Evolutionary conservation across 2,329 filamentous ascomycete species (phyloP).

Genomic region (Lachnellula arida): DNA sequence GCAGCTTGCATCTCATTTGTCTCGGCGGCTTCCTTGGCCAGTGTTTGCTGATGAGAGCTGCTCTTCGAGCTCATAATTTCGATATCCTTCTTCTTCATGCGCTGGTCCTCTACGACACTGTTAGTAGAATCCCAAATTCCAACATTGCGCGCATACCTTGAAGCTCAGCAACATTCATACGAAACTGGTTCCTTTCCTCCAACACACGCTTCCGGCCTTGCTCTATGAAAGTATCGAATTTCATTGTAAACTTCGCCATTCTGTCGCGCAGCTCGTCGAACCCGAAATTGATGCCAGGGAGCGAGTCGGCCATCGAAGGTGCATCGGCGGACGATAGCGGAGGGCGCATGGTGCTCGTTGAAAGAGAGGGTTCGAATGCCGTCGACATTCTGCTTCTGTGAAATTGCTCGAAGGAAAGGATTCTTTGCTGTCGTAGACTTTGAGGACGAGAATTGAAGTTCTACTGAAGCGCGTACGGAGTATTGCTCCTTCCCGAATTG

Average conservation of each 20-base stretch:
- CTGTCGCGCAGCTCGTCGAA: constrained; percentile 93
- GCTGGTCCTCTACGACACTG: constrained; percentile 70
- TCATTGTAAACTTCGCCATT: constrained; percentile 87
- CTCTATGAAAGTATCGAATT: constrained; percentile 93
- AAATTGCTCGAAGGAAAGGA: background rate
- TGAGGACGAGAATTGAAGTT: background rate
- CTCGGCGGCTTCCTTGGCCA: constrained; percentile 74
- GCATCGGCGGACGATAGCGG: constrained; percentile 50
- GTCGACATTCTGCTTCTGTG: constrained; percentile 44
- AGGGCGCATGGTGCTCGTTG: constrained; percentile 48
- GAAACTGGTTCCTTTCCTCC: constrained; percentile 91
- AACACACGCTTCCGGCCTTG: constrained; percentile 82
- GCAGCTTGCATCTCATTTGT: constrained; percentile 67
- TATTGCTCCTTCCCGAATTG: background rate
- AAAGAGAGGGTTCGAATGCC: constrained; percentile 65
- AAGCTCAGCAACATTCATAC: constrained; percentile 81
- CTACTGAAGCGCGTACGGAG: background rate
- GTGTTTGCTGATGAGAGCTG: constrained; percentile 64
- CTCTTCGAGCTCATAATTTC: constrained; percentile 74
- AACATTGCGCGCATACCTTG: constrained; percentile 57
- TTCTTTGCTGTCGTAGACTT: background rate
- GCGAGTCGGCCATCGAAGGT: constrained; percentile 67
- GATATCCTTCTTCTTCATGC: constrained; percentile 82
- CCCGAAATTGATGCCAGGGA: constrained; percentile 90
- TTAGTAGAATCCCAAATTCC: constrained; percentile 7